These are phyloP conservation scores for Paecilomyces variotii DNA, from an alignment of 2,329 filamentous ascomycete species.

Conservation along the genomic window DNA sequence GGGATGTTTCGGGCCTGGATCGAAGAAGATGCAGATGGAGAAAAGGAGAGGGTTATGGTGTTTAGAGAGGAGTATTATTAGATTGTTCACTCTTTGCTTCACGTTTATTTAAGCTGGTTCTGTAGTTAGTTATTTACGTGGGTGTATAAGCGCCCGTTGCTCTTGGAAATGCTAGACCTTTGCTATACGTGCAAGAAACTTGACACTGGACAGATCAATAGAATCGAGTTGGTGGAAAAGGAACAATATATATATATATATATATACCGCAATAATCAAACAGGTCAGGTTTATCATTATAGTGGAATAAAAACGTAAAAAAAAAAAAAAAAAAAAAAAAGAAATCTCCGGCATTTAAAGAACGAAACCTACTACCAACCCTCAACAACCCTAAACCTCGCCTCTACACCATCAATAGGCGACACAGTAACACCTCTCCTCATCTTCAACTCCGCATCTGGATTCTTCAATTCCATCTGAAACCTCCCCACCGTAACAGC, in stretches of 20 bases:
- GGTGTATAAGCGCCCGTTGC: background rate
- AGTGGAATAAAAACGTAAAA: background rate
- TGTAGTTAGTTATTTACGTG: background rate
- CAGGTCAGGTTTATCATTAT: too few relatives aligned
- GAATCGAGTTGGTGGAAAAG: too few relatives aligned
- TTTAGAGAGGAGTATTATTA: slow-evolving; percentile 33
- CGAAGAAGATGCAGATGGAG: slow-evolving; percentile 29
- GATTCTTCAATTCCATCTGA: slow-evolving; percentile 57
- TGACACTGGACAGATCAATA: too few relatives aligned
- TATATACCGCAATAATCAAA: too few relatives aligned
- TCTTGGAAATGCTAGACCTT: too few relatives aligned
- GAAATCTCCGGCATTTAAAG: background rate
- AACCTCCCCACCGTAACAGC: slow-evolving; percentile 71
- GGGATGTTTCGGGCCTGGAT: slow-evolving; percentile 79
- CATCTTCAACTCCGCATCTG: slow-evolving; percentile 53
- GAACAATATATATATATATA: too few relatives aligned
- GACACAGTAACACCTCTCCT: slow-evolving; percentile 63
- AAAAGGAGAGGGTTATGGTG: slow-evolving; percentile 35
- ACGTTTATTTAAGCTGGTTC: background rate
- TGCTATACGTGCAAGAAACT: too few relatives aligned
- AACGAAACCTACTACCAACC: background rate
- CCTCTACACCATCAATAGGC: slow-evolving; percentile 63
- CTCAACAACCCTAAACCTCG: slow-evolving; percentile 58
- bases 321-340: too few relatives aligned
- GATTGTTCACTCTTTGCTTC: background rate